Evolutionary conservation across 1,284 basidiomycete species (phyloP).

Genomic region (Heterobasidion parviporum): DNA sequence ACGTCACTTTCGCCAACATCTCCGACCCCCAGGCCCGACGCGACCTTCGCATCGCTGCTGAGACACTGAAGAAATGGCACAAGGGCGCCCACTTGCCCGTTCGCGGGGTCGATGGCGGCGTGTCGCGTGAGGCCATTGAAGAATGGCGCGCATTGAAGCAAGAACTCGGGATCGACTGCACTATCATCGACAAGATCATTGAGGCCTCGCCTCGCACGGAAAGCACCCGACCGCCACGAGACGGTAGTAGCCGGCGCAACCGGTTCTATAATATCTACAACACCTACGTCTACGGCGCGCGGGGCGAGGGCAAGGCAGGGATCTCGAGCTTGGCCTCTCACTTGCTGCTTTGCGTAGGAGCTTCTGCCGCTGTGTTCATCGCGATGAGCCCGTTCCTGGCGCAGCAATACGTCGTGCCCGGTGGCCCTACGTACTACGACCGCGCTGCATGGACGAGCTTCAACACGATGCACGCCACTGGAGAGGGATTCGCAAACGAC

Average conservation of each 20-base stretch:
- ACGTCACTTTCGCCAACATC: constrained; percentile 10
- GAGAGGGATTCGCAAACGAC: constrained; percentile 52
- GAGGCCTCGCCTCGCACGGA: constrained; percentile 38
- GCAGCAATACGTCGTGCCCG: constrained; percentile 51
- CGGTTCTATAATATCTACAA: constrained; percentile 80
- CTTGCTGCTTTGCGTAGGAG: constrained; percentile 42
- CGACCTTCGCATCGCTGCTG: constrained; percentile 46
- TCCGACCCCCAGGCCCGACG: constrained; percentile 10
- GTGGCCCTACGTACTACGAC: constrained; percentile 66
- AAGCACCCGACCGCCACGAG: constrained; percentile 22
- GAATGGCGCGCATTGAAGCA: constrained; percentile 73
- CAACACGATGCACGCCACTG: constrained; percentile 57
- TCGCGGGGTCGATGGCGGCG: constrained; percentile 34
- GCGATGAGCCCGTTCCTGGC: constrained; percentile 48
- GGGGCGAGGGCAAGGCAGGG: constrained; percentile 17
- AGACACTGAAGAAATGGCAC: constrained; percentile 63
- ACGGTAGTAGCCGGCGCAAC: constrained; percentile 28
- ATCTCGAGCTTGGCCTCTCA: constrained; percentile 23
- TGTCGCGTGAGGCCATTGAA: constrained; percentile 54
- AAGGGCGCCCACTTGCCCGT: constrained; percentile 47
- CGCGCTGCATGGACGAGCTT: constrained; percentile 72
- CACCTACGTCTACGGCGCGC: constrained; percentile 61
- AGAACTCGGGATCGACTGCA: constrained; percentile 67
- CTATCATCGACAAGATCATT: constrained; percentile 69
- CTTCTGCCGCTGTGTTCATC: constrained; percentile 47